Base-by-base conservation (phyloP, 1,139 yeast genomes). In the Yamadazyma oceani region DNA sequence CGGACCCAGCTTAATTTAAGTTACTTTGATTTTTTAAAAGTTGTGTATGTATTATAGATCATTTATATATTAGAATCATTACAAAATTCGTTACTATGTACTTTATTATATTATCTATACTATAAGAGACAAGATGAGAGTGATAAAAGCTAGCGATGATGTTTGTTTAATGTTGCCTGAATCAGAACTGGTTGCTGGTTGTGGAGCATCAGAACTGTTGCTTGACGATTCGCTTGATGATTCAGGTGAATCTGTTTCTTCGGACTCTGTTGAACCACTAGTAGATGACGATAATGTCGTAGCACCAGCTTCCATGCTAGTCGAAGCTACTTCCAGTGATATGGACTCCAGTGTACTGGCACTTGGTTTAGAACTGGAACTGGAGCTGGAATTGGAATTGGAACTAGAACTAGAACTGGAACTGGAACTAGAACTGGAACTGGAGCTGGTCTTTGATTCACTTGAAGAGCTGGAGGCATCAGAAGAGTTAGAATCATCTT, bases 1-100 rank as follows among this genome's bases (percentile, higher is more conserved):
- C 40, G 64, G 64, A 9, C 66, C 66, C 19, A 62, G 66, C 43
- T 56, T 61, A 39, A 61, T 54, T 31, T 49, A 43, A 41, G 26
- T 15, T 29, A 4, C 12, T 25, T 26, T 33, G 4, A 19, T 5
- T 3, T 19, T n/a, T 25, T 25, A 3, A 24, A 11, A 12, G 21
- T 9, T 16, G 6, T 30, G 32, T 16, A 4, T 30, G 32, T 26
- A 32, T 32, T 13, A 30, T 33, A 21, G 23, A 19, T 30, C 25
- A 17, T 17, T 25, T 35, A 22, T 34, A 30, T 25, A 28, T 30
- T 33, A 32, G 29, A 33, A 32, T 32, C 24, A 31, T 17, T 38
- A 5, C 13, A 5, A 12, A 24, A 24, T 24, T 8, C n/a, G 26
- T n/a, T n/a, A n/a, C n/a, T n/a, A n/a, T n/a, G n/a, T n/a, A n/a